Evolutionary conservation across 352 stramenopile genomes (phyloP).

Genomic region (Pythium scleroteichum): DNA sequence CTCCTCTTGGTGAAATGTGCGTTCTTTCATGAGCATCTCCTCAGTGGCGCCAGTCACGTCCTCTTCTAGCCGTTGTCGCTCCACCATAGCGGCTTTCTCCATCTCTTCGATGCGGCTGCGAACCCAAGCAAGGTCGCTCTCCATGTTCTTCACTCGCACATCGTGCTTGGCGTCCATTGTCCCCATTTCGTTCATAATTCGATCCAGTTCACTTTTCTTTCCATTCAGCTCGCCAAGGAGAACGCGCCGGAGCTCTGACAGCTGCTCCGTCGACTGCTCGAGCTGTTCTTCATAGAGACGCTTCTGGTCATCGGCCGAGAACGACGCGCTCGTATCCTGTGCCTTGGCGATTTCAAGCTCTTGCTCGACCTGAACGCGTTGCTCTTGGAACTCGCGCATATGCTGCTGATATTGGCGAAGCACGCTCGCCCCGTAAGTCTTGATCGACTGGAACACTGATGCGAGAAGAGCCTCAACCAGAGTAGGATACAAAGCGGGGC

Average conservation of each 20-base stretch:
- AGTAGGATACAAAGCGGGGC: slow-evolving; percentile 27
- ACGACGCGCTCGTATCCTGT: slow-evolving; percentile 31
- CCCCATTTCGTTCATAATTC: slow-evolving; percentile 41
- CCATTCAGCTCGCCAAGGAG: slow-evolving; percentile 47
- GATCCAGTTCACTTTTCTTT: slow-evolving; percentile 50
- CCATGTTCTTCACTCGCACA: slow-evolving; percentile 45
- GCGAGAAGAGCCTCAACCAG: slow-evolving; percentile 40
- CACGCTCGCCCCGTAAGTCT: slow-evolving; percentile 46
- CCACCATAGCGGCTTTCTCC: slow-evolving; percentile 36
- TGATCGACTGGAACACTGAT: slow-evolving; percentile 44
- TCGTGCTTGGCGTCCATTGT: slow-evolving; percentile 68
- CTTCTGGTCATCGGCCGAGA: slow-evolving; percentile 52
- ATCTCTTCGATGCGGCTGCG: slow-evolving; percentile 51
- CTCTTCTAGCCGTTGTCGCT: slow-evolving; percentile 35
- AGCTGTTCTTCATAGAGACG: slow-evolving; percentile 46
- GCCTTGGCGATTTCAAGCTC: slow-evolving; percentile 28
- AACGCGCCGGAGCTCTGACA: slow-evolving; percentile 46
- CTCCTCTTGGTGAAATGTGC: slow-evolving; percentile 57
- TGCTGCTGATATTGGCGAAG: slow-evolving; percentile 55
- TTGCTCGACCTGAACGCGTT: slow-evolving; percentile 34
- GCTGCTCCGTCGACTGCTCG: slow-evolving; percentile 45
- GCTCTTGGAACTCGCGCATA: slow-evolving; percentile 28
- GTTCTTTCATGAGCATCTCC: slow-evolving; percentile 48
- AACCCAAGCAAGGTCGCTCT: slow-evolving; percentile 55
- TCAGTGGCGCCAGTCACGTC: slow-evolving; percentile 34